Conservation (phyloP, 2,329 filamentous ascomycete genomes). For the Xylaria polymorpha region DNA sequence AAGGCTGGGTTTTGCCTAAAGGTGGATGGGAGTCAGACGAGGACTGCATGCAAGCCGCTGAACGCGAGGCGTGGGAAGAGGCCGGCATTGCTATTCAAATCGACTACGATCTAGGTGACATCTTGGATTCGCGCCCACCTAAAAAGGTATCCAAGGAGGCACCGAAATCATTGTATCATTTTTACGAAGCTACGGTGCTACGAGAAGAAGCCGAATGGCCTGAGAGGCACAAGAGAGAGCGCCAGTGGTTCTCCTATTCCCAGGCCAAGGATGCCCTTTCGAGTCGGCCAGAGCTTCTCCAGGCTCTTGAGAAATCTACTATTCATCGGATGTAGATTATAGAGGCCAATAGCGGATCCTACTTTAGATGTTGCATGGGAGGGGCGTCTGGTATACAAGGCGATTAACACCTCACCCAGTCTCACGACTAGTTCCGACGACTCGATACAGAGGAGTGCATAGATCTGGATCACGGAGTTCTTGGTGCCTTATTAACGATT, state of each 20-base stretch:
- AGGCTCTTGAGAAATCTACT: conserved; percentile 85
- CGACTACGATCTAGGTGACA: conserved; percentile 85
- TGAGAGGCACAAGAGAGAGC: conserved; percentile 89
- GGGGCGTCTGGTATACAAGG: conserved; percentile 30
- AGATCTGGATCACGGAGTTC: conserved; percentile 51
- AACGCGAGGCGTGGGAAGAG: conserved; percentile 97
- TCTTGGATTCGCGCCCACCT: conserved; percentile 84
- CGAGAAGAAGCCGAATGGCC: conserved; percentile 91
- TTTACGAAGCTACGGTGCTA: conserved; percentile 89
- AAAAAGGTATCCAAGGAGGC: conserved; percentile 75
- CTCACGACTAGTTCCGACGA: conserved; percentile 38
- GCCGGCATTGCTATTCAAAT: conserved; percentile 90
- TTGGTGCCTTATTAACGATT: conserved; percentile 42
- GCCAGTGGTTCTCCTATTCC: conserved; percentile 88
- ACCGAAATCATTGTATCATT: conserved; percentile 75
- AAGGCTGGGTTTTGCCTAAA: conserved; percentile 96
- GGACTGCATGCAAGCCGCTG: conserved; percentile 83
- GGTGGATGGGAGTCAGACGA: conserved; percentile 98
- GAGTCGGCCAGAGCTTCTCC: conserved; percentile 84
- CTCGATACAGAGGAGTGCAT: conserved; percentile 46
- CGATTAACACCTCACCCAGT: conserved; percentile 19
- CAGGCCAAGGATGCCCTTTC: conserved; percentile 83
- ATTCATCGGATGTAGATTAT: conserved; percentile 63
- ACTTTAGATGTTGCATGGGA: conserved; percentile 32
- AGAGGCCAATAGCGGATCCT: conserved; percentile 21